Evolutionary conservation across 2,329 filamentous ascomycete genomes (phyloP), one percentile per base, ranked within the genome.

Genomic region (Fusarium albidum): DNA sequence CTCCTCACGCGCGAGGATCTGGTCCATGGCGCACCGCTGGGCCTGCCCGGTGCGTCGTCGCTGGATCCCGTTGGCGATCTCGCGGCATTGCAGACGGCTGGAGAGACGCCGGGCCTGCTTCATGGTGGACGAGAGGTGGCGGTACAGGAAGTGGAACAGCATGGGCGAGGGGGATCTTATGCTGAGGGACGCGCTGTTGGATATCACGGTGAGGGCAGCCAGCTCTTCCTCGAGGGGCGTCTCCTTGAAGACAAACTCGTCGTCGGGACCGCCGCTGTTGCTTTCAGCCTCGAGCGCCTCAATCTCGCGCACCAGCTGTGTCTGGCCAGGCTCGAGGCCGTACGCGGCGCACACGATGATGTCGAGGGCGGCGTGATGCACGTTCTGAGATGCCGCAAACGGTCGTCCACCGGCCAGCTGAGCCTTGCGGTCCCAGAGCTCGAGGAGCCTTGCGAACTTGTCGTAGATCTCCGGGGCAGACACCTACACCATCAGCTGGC

Each of bases 391-490:
- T 0, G 56, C 56, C 0, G 37, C 27, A 6, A 59, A 60, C 38
- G 32, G 59, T 2, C 42, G 37, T 0, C 41, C 56, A 9, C 37
- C 32, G 6, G 56, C 37, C 3, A 26, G n/a, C 6, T 57, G 38
- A 9, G 41, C 12, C 9, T 59, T 57, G 4, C 51, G n/a, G 5
- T 9, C 18, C 56, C 56, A 59, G 5, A 59, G 38, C 4, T 60
- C 31, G 6, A 60, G 11, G 1, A 59, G 34, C 0, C 51, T 17
- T 1, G 41, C 32, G 8, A 59, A 57, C 5, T 61, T 61, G 7
- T 62, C 58, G 5, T 59, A 62, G 3, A 61, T 61, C 3, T 61
- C 54, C 1, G 58, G 49, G 2, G 58, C 58, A 13, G 58, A 61
- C 1, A 55, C 59, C 58, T 61, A 2, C 0, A 8, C 5, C 4